A percentile compares a stretch with the other conserved stretches of the same genome.
phyloP scores from a whole-genome alignment of 176 grass and related monocot species.

The Avena atlantica region DNA sequence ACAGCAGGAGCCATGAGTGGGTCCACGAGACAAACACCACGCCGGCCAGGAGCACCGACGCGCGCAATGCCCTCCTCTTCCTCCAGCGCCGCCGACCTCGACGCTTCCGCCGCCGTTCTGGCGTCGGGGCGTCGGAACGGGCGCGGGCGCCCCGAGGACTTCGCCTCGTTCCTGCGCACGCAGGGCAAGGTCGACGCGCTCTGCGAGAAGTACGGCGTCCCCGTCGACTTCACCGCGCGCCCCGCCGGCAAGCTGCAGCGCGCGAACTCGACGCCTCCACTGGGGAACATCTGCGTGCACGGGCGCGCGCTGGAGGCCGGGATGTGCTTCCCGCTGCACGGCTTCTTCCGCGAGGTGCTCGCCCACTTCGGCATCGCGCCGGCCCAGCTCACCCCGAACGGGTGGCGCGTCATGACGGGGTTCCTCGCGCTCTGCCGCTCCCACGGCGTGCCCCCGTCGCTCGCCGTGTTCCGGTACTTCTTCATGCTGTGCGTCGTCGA shows the following conservation, averaged over 20 bases:
- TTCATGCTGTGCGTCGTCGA: rapidly evolving
- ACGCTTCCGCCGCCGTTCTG: too few relatives aligned
- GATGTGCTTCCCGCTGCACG: background rate
- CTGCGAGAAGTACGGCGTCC: background rate
- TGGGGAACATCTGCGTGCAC: background rate
- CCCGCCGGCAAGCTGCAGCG: background rate
- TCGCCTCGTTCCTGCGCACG: background rate
- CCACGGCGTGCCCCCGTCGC: background rate
- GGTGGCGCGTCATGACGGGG: background rate
- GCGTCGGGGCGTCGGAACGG: too few relatives aligned
- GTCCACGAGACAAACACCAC: too few relatives aligned
- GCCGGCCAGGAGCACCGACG: too few relatives aligned
- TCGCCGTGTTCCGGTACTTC: background rate
- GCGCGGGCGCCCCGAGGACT: too few relatives aligned
- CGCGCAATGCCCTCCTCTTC: too few relatives aligned
- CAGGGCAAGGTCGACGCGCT: background rate
- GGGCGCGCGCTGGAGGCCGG: background rate
- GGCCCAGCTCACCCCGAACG: background rate
- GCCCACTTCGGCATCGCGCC: background rate
- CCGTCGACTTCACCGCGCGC: background rate
- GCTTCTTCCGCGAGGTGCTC: background rate
- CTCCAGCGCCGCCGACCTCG: too few relatives aligned
- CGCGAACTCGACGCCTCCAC: background rate
- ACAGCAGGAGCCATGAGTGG: too few relatives aligned
- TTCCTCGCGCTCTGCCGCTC: background rate